phyloP scores from a whole-genome alignment of 352 stramenopile genomes.

The Aphanomyces euteiches region DNA sequence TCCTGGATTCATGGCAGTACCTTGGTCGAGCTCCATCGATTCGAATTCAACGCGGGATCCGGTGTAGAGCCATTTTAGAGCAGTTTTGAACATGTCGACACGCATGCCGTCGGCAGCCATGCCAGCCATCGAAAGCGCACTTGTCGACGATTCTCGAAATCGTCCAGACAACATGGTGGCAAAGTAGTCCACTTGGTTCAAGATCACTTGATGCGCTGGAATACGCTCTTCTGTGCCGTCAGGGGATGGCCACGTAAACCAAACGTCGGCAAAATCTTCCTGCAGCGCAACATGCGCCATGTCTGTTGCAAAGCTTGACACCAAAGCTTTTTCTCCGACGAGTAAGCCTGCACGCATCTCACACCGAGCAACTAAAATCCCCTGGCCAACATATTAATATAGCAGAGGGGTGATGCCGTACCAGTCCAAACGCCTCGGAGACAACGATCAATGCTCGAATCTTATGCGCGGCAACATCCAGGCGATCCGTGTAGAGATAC shows the following conservation, averaged over 20 bases:
- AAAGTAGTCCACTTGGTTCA: constrained; percentile 78
- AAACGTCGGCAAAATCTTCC: constrained; percentile 52
- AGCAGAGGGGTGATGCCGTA: background rate
- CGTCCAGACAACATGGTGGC: constrained; percentile 76
- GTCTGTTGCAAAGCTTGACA: constrained; percentile 48
- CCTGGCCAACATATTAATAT: background rate
- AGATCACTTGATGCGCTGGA: constrained; percentile 63
- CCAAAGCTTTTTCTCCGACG: constrained; percentile 32
- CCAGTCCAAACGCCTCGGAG: constrained; percentile 33
- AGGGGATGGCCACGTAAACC: constrained; percentile 67
- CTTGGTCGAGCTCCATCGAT: constrained; percentile 16
- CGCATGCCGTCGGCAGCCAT: constrained; percentile 25
- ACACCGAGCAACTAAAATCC: background rate
- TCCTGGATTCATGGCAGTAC: background rate
- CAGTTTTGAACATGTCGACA: constrained; percentile 11
- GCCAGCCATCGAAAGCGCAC: constrained; percentile 1
- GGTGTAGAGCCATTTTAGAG: constrained; percentile 26
- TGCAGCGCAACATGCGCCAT: constrained; percentile 53
- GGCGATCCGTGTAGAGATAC: constrained; percentile 68
- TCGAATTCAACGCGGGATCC: constrained; percentile 6
- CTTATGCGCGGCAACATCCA: constrained; percentile 64
- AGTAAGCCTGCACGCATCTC: constrained; percentile 19
- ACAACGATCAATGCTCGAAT: constrained; percentile 50
- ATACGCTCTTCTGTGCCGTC: constrained; percentile 36
- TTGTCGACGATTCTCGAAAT: constrained; percentile 51